Evolutionary conservation across 83 land plant species (phyloP), one percentile per base, ranked within the genome.

Genomic region (Larix sibirica): DNA sequence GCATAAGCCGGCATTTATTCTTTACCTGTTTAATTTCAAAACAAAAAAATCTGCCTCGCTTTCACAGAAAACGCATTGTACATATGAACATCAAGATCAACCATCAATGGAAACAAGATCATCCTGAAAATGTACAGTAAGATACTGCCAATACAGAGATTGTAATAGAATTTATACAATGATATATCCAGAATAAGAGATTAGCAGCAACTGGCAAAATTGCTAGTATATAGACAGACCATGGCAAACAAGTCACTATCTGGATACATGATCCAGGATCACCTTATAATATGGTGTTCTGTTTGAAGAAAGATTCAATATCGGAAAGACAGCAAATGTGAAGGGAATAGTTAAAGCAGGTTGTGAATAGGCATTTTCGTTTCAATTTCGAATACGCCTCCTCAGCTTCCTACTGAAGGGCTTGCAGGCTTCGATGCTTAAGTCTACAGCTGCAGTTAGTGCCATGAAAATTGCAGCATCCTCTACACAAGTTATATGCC

Each of bases 381-480:
- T 40, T 73, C 77, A 84, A 84, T 87, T 71, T 18, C 68, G 74
- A 33, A 66, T 71, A 44, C 71, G 82, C 81, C 86, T 92, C 71
- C 86, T 79, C 33, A 86, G 81, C 85, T 83, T 92, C 75, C 87
- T 83, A 4, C 85, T 81, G 68, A 92, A 92, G 2, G 92, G 94
- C 83, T 84, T 79, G 85, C 96, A 94, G 1, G 96, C 96, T 65
- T 92, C 92, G 1, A 90, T 87, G 84, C 96, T 94, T 61, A 94
- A 91, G 75, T 94, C 96, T 8, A 94, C 95, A 1, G 96, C 96
- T 33, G 95, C 96, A 31, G 96, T 93, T 68, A 94, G 92, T 3
- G 96, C 96, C 95, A 94, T 87, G 76, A 94, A 94, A 20, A 94
- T 84, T 65, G 96, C 96, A 70, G 95, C 95, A 84, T 94, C 95